Evolutionary conservation across 2,329 filamentous ascomycete genomes (phyloP).

Genomic region (Plectosphaerella cucumerina): DNA sequence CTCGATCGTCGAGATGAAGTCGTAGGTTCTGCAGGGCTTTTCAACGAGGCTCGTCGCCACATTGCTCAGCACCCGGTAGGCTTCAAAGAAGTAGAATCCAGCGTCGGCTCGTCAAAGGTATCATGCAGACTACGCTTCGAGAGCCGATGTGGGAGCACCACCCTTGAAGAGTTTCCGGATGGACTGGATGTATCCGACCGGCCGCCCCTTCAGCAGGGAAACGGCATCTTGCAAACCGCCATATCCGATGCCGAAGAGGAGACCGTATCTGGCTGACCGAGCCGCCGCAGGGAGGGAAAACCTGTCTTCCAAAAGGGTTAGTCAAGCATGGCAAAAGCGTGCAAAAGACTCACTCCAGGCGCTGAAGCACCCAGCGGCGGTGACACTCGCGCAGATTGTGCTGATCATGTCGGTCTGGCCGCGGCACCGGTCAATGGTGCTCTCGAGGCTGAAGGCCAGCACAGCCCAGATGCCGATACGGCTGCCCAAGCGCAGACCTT

Average conservation of each 20-base stretch:
- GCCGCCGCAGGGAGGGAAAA: slow-evolving; percentile 75
- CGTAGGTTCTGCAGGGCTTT: no score
- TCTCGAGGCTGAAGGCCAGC: slow-evolving; percentile 77
- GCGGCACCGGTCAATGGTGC: slow-evolving; percentile 73
- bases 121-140: no score
- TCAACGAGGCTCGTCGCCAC: no score
- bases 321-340: neutral
- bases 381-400: slow-evolving; percentile 77
- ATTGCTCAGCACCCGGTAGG: no score
- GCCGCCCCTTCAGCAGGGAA: slow-evolving; percentile 64
- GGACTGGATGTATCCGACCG: slow-evolving; percentile 71
- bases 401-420: slow-evolving; percentile 71
- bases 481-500: slow-evolving; percentile 71
- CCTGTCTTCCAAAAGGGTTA: slow-evolving; percentile 53
- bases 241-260: slow-evolving; percentile 74
- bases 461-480: slow-evolving; percentile 69
- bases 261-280: slow-evolving; percentile 73
- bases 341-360: slow-evolving; percentile 66
- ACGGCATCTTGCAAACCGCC: slow-evolving; percentile 77
- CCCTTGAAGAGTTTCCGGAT: slow-evolving; percentile 34
- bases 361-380: slow-evolving; percentile 82
- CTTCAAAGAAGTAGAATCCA: no score
- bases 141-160: slow-evolving; percentile 17
- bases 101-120: no score
- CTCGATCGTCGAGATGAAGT: no score